phyloP scores from a whole-genome alignment of 2,329 filamentous ascomycete genomes.

The Phialemonium atrogriseum region DNA sequence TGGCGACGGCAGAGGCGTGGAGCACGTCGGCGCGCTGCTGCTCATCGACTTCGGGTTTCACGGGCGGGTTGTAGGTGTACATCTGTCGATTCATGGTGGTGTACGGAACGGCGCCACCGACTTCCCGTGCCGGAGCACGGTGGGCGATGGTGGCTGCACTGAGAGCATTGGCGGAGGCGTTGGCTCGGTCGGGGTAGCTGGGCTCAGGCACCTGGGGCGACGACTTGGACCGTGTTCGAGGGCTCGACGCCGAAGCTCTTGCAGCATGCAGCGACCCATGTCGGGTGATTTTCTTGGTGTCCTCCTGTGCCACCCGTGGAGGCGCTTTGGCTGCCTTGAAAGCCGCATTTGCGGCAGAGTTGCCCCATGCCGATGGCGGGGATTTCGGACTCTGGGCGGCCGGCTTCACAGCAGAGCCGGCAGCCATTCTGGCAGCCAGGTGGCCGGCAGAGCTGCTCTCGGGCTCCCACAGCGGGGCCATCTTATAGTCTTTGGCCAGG shows the following conservation, averaged over 20 bases:
- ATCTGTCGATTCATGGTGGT: slow-evolving; percentile 65
- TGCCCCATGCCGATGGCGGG: slow-evolving; percentile 38
- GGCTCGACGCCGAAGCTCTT: slow-evolving; percentile 61
- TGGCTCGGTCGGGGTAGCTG: slow-evolving; percentile 47
- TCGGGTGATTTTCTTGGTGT: slow-evolving; percentile 33
- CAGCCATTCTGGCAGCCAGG: slow-evolving; percentile 65
- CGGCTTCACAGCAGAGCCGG: slow-evolving; percentile 19
- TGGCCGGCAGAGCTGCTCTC: slow-evolving; percentile 57
- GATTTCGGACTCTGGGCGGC: slow-evolving; percentile 10
- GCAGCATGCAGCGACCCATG: slow-evolving; percentile 67
- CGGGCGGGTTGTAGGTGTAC: slow-evolving; percentile 68
- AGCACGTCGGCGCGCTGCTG: slow-evolving; percentile 63
- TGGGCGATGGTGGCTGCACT: slow-evolving; percentile 66
- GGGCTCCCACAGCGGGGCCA: slow-evolving; percentile 50
- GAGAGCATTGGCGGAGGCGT: slow-evolving; percentile 59
- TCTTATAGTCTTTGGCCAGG: slow-evolving; percentile 31
- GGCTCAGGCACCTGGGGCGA: slow-evolving; percentile 40
- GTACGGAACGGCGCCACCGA: slow-evolving; percentile 58
- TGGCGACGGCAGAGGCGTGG: slow-evolving; percentile 75
- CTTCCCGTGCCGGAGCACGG: slow-evolving; percentile 39
- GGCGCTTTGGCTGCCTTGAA: slow-evolving; percentile 23
- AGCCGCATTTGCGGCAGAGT: slow-evolving; percentile 57
- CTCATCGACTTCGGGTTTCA: slow-evolving; percentile 66
- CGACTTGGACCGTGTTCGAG: slow-evolving; percentile 56
- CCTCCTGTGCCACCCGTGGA: slow-evolving; percentile 30